phyloP scores from a whole-genome alignment of 176 grass and related monocot genomes.

The Cenchrus purpureus region DNA sequence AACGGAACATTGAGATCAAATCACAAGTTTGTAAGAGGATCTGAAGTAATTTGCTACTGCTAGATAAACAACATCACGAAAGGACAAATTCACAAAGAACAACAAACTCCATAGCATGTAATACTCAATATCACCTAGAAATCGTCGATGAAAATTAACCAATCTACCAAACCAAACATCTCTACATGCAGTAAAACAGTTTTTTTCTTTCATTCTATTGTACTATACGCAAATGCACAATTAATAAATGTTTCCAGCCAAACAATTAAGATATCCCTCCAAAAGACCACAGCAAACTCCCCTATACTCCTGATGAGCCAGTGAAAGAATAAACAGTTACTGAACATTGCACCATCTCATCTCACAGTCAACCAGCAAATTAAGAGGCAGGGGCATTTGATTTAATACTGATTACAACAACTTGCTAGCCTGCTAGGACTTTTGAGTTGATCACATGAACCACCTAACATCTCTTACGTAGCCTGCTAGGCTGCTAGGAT shows the following conservation, averaged over 20 bases:
- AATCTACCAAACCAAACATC: not conserved
- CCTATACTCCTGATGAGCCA: not conserved
- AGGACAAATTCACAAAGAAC: not conserved
- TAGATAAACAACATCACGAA: slow-evolving; percentile 11
- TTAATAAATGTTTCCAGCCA: not conserved
- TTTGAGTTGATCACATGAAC: not conserved
- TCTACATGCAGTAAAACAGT: not conserved
- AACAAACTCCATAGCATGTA: not conserved
- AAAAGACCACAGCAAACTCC: not conserved
- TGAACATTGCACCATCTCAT: not conserved
- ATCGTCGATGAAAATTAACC: not conserved
- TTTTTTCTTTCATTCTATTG: not conserved
- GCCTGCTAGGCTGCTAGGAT: not conserved
- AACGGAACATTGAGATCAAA: slow-evolving; percentile 9
- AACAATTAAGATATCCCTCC: not conserved
- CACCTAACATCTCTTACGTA: not conserved
- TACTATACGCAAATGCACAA: not conserved
- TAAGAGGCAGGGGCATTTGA: not conserved
- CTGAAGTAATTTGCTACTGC: not conserved
- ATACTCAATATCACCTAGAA: not conserved
- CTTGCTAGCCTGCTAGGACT: not conserved
- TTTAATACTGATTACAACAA: not conserved
- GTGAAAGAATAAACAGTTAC: not conserved
- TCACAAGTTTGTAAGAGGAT: not conserved
- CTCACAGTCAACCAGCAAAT: too few species aligned